Percentiles rank a stretch among this genome's conserved stretches.
These are phyloP conservation scores for Lignosus rhinocerotis DNA, from an alignment of 1,284 basidiomycete genomes.

Conservation along the genomic window DNA sequence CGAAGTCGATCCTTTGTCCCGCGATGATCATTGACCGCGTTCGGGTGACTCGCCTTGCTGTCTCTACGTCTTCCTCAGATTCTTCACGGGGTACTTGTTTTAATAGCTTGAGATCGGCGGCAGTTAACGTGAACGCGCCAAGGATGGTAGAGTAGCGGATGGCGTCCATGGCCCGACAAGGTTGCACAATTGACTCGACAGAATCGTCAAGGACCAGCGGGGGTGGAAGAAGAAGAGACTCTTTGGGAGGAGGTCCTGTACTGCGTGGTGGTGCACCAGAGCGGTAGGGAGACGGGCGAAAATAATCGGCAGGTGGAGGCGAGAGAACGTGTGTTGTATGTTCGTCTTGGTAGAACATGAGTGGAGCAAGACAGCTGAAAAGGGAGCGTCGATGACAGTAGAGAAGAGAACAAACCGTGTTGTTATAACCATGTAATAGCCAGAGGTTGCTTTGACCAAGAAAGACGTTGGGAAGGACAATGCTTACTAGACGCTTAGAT, in stretches of 20 bases:
- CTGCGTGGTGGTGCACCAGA: constrained; percentile 1
- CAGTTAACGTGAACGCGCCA: constrained; percentile 8
- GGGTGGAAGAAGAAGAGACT: neutral
- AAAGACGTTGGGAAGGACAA: neutral
- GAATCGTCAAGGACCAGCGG: neutral
- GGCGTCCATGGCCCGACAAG: constrained; percentile 7
- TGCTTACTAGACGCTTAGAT: neutral
- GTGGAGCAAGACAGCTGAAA: neutral
- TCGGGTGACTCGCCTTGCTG: constrained; percentile 11
- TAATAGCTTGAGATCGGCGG: constrained; percentile 10
- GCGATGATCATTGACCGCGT: constrained; percentile 5
- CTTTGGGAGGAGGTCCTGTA: neutral
- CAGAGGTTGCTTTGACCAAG: neutral
- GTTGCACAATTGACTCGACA: neutral
- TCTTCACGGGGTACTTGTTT: constrained; percentile 10
- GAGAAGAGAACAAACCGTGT: neutral
- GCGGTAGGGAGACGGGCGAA: neutral
- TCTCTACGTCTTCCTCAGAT: neutral
- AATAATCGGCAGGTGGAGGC: neutral
- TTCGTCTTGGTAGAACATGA: neutral
- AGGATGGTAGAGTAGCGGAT: constrained; percentile 15
- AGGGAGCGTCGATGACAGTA: neutral
- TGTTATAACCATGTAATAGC: neutral
- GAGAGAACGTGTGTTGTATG: neutral
- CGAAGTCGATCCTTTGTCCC: constrained; percentile 12